A percentile compares a stretch with the other conserved stretches of the same genome.
phyloP scores from a whole-genome alignment of 2,329 filamentous ascomycete genomes.

The Neofusicoccum kwambonambiense region DNA sequence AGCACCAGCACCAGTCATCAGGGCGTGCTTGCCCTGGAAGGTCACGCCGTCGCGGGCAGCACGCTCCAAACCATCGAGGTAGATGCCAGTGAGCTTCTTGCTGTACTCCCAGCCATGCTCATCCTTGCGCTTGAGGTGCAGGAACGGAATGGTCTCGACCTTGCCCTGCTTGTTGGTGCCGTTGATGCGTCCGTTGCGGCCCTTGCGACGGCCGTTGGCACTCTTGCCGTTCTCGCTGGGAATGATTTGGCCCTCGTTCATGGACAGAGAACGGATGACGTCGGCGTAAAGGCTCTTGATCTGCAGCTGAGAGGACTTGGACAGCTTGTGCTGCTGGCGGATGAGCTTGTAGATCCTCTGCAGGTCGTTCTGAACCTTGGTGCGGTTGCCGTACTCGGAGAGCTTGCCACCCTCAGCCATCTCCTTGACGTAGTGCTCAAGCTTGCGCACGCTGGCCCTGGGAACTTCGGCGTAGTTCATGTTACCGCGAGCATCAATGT shows the following conservation, averaged over 20 bases:
- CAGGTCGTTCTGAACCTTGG: constrained; percentile 95
- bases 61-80: constrained; percentile 87
- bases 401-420: constrained; percentile 99
- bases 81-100: constrained; percentile 93
- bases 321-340: constrained; percentile 95
- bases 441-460: constrained; percentile 85
- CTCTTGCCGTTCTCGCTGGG: constrained; percentile 76
- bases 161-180: constrained; percentile 72
- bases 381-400: constrained; percentile 96
- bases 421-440: constrained; percentile 97
- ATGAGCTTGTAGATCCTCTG: constrained; percentile 97
- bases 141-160: constrained; percentile 94
- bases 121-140: constrained; percentile 92
- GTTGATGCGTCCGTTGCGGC: constrained; percentile 52
- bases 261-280: constrained; percentile 87
- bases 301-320: constrained; percentile 92
- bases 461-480: constrained; percentile 88
- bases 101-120: constrained; percentile 98
- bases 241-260: constrained; percentile 98
- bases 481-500: constrained; percentile 88
- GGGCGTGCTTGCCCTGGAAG: constrained; percentile 90
- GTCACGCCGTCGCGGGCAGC: constrained; percentile 84
- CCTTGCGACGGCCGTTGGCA: constrained; percentile 58
- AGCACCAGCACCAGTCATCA: constrained; percentile 98
- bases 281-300: constrained; percentile 95